A percentile compares a stretch with the other conserved stretches of the same genome.
These are phyloP conservation scores for Solanum megistacrolobum DNA, from an alignment of 257 asterid species.

Conservation along the genomic window DNA sequence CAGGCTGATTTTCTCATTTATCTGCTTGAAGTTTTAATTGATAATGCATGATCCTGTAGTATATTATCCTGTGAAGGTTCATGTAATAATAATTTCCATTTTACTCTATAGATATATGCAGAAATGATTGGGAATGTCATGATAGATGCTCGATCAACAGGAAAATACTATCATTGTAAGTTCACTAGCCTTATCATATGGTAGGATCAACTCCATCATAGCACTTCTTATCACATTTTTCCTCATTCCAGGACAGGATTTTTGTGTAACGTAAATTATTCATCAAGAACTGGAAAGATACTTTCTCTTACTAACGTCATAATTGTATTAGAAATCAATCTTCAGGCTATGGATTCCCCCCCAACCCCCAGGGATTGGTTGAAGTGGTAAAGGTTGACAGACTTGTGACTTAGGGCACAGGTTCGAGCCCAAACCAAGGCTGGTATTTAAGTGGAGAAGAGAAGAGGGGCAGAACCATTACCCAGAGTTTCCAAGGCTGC, in stretches of 20 bases:
- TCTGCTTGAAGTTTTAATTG: background rate
- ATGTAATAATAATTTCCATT: background rate
- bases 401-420: background rate
- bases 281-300: background rate
- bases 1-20: background rate
- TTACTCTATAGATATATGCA: slow-evolving; percentile 67
- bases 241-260: background rate
- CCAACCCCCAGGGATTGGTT: background rate
- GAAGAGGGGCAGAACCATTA: background rate
- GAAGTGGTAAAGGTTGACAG: background rate
- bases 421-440: background rate
- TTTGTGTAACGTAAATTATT: background rate
- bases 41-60: background rate
- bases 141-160: slow-evolving; percentile 98
- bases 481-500: background rate
- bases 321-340: background rate
- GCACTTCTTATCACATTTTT: background rate
- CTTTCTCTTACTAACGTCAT: background rate
- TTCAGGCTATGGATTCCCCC: background rate
- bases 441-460: background rate
- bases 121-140: slow-evolving; percentile 92
- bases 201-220: background rate
- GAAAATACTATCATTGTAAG: slow-evolving; percentile 98
- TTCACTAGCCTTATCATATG: background rate
- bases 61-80: background rate